Conservation (phyloP, 2,329 filamentous ascomycete genomes). For the Hymenoscyphus repandus region DNA sequence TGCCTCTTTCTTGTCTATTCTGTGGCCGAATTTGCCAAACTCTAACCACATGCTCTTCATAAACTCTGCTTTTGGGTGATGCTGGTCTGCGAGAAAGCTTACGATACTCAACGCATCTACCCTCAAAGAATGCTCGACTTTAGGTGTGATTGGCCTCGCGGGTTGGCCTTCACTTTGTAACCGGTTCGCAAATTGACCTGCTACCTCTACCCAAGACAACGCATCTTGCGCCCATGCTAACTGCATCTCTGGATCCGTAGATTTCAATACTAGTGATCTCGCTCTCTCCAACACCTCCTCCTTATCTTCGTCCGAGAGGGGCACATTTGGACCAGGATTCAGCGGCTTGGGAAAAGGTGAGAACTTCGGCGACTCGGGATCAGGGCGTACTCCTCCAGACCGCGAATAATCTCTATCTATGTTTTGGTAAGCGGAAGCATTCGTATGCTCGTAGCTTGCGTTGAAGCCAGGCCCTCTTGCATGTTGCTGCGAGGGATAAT, state of each 20-base stretch:
- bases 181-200: constrained; percentile 62
- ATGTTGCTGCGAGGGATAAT: constrained; percentile 10
- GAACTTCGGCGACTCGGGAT: constrained; percentile 60
- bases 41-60: constrained; percentile 96
- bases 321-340: constrained; percentile 77
- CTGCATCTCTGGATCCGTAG: constrained; percentile 93
- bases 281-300: constrained; percentile 85
- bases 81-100: constrained; percentile 81
- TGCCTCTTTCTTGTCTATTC: constrained; percentile 90
- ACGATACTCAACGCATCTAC: constrained; percentile 90
- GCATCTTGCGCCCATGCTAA: constrained; percentile 94
- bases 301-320: constrained; percentile 89
- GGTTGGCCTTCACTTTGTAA: constrained; percentile 37
- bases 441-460: constrained; percentile 31
- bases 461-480: constrained; percentile 23
- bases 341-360: constrained; percentile 86
- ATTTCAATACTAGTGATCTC: constrained; percentile 77
- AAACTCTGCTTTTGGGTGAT: constrained; percentile 90
- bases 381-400: constrained; percentile 9
- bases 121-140: constrained; percentile 81
- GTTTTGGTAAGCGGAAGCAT: constrained; percentile 31
- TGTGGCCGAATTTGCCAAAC: constrained; percentile 90
- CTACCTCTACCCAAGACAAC: constrained; percentile 80
- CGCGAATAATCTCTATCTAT: constrained; percentile 18
- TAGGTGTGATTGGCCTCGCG: constrained; percentile 70